Evolutionary conservation across 1,284 basidiomycete species (phyloP).

Genomic region (Malassezia japonica): DNA sequence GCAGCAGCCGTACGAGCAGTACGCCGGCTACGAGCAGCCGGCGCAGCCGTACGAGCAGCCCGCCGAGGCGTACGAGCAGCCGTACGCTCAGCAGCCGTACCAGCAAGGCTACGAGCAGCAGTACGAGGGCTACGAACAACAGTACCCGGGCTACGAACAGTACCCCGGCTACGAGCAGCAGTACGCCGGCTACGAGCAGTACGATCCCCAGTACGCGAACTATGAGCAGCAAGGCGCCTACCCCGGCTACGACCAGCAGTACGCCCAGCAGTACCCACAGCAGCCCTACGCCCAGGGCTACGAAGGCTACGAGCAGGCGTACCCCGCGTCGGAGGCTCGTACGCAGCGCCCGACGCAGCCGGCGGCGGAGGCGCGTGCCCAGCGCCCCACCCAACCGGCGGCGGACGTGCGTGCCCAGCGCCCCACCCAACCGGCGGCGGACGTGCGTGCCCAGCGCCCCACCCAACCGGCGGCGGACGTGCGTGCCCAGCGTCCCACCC

Average conservation of each 20-base stretch:
- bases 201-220: not conserved
- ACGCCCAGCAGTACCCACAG: conserved; percentile 1
- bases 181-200: not conserved
- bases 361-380: too few species aligned
- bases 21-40: not conserved
- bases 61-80: conserved; percentile 1
- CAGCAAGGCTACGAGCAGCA: not conserved
- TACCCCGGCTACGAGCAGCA: not conserved
- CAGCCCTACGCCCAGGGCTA: too few species aligned
- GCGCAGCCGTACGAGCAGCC: not conserved
- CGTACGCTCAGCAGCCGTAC: not conserved
- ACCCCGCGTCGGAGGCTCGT: too few species aligned
- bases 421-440: too few species aligned
- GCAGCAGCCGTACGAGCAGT: not conserved
- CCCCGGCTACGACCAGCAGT: not conserved
- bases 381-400: too few species aligned
- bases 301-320: too few species aligned
- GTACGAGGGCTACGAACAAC: not conserved
- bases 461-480: not conserved
- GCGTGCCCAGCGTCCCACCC: not conserved
- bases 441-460: not conserved
- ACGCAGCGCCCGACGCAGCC: too few species aligned
- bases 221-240: too few species aligned
- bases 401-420: too few species aligned
- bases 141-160: not conserved